Base-by-base conservation (phyloP, 441 rosid genomes). In the Cnidoscolus chayamansa region DNA sequence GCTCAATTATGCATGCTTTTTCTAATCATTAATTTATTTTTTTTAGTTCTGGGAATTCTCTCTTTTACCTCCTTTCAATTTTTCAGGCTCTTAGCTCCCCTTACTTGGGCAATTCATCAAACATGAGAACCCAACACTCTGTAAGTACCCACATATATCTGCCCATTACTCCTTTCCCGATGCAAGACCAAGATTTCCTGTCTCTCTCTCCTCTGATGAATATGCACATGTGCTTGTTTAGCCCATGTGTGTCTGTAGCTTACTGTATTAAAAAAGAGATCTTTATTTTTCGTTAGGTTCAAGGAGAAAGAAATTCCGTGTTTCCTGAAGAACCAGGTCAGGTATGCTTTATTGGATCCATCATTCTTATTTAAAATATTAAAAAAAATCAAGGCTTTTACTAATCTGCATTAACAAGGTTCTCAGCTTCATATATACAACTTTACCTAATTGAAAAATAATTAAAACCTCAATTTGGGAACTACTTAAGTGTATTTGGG, bases 301-400 rank as follows among this genome's bases (percentile, higher is more conserved):
- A 81, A 81, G 92, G 90, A 57, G 90, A 91, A 68, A 84, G 89
- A 83, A 85, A 81, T 71, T 76, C 89, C 80, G 81, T 87, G 74
- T 89, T 91, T 84, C 91, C 97, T 79, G 96, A 87, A 77, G 97
- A 91, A 80, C 91, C 88, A 80, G 90, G 93, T 83, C 96, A 88
- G 89, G 94, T 86, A 76, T 74, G 61, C 87, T 83, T 85, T 84
- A 72, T 75, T 67, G 76, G 74, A 79, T 79, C 71, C 76, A 72
- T 57, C 70, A 74, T 35, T 69, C 47, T 56, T 63, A 64, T 56
- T 53, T 72, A 74, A 37, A 43, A 25, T 25, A 25, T 25, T 25
- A 25, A 68, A 62, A 15, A 65, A 72, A 71, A 11, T 3, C 0
- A 45, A 63, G 67, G 10, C 51, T 63, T 31, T 59, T 40, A 40